Percentiles rank a stretch among this genome's conserved stretches.
Conservation (phyloP, 768 basidiomycete genomes). For the Serendipita sp. region DNA sequence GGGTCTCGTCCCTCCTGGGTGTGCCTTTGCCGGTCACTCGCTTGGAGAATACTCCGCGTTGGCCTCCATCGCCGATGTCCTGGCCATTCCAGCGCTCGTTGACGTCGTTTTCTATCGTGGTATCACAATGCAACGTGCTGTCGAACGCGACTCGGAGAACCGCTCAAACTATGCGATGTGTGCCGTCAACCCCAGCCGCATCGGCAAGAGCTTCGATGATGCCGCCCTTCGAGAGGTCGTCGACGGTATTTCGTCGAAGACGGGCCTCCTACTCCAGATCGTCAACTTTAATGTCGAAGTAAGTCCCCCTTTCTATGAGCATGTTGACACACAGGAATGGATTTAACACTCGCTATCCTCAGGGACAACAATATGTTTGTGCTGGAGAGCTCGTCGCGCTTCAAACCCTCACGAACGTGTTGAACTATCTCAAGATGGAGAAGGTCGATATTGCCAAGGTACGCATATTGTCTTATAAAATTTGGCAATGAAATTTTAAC, state of each 20-base stretch:
- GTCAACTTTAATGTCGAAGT: slow-evolving; percentile 95
- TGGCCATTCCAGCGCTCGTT: slow-evolving; percentile 86
- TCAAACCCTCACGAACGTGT: slow-evolving; percentile 86
- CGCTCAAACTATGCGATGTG: slow-evolving; percentile 98
- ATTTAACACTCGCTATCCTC: no score
- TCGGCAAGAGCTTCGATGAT: slow-evolving; percentile 88
- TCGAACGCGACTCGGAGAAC: slow-evolving; percentile 85
- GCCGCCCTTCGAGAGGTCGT: slow-evolving; percentile 94
- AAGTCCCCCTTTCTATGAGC: slow-evolving; percentile 17
- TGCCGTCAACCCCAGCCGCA: slow-evolving; percentile 94
- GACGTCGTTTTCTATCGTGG: slow-evolving; percentile 99
- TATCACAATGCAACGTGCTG: slow-evolving; percentile 99
- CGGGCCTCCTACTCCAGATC: slow-evolving; percentile 80
- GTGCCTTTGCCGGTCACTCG: slow-evolving; percentile 95
- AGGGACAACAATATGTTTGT: slow-evolving; percentile 99
- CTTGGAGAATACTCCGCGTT: slow-evolving; percentile 97
- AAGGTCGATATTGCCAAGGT: slow-evolving; percentile 87
- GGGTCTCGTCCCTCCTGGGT: slow-evolving; percentile 83
- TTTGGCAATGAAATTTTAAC: slow-evolving; percentile 9
- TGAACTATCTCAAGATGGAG: slow-evolving; percentile 92
- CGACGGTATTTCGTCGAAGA: slow-evolving; percentile 65
- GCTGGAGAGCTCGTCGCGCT: slow-evolving; percentile 90
- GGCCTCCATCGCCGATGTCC: slow-evolving; percentile 92
- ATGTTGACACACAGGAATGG: no score
- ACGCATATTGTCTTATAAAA: slow-evolving; percentile 8